phyloP scores from a whole-genome alignment of 2,329 filamentous ascomycete species.

The Penicillium aurantiogriseum region DNA sequence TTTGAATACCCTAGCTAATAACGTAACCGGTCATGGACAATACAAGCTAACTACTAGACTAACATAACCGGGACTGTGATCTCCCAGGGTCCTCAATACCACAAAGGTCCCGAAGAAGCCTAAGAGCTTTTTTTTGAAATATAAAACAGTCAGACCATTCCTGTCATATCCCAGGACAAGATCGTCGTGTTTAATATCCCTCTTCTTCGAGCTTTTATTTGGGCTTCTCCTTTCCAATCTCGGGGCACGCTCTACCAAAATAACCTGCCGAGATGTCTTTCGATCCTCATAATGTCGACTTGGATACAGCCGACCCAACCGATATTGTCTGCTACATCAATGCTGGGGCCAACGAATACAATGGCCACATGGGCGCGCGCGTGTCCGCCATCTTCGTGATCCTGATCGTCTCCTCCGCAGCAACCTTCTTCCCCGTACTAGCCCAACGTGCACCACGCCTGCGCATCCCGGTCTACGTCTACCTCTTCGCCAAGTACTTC shows the following conservation, averaged over 20 bases:
- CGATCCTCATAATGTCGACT: conserved; percentile 46
- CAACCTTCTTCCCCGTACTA: conserved; percentile 50
- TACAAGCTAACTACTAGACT: background rate
- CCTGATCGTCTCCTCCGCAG: conserved; percentile 40
- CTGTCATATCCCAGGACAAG: background rate
- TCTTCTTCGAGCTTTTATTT: background rate
- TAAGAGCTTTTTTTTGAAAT: conserved; percentile 4
- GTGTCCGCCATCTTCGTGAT: conserved; percentile 49
- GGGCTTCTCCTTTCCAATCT: background rate
- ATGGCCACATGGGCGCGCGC: conserved; percentile 49
- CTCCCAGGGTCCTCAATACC: conserved; percentile 21
- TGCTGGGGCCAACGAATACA: conserved; percentile 51
- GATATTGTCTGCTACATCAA: conserved; percentile 54
- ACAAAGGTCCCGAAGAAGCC: conserved; percentile 9
- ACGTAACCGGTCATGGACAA: background rate
- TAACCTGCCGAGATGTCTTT: conserved; percentile 22
- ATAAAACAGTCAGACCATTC: conserved; percentile 6
- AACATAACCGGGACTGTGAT: conserved; percentile 10
- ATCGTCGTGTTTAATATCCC: background rate
- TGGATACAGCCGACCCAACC: conserved; percentile 43
- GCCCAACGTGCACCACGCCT: conserved; percentile 41
- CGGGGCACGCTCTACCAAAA: background rate
- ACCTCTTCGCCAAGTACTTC: conserved; percentile 50
- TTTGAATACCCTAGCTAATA: background rate
- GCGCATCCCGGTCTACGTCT: conserved; percentile 44